These are phyloP conservation scores for Conoideocrella luteorostrata DNA, from an alignment of 2,329 filamentous ascomycete genomes.

Conservation along the genomic window DNA sequence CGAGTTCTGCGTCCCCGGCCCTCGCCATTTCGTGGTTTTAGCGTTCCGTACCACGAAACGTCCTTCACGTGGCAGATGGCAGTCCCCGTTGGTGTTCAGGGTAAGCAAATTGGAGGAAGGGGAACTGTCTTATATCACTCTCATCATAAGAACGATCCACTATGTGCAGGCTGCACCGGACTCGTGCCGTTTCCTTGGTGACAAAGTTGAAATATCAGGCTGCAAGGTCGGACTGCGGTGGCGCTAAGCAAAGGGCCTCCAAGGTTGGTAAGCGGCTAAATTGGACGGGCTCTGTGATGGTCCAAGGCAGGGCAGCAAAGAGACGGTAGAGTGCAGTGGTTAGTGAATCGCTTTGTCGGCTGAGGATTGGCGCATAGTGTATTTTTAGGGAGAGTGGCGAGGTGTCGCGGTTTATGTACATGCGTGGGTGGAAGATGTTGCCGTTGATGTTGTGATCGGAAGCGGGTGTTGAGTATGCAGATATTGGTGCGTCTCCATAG, in stretches of 20 bases:
- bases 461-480: too few species aligned
- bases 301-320: neutral
- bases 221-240: neutral
- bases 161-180: conserved; percentile 1
- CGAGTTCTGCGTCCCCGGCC: conserved; percentile 10
- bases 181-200: neutral
- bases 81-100: neutral
- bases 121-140: neutral
- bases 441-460: neutral
- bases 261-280: neutral
- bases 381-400: neutral
- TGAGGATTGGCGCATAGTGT: too few species aligned
- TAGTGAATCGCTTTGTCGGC: neutral
- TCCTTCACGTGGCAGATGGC: too few species aligned
- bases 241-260: neutral
- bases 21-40: conserved; percentile 11
- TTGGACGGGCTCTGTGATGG: neutral
- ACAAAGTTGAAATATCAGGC: conserved; percentile 1
- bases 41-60: neutral
- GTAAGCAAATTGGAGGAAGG: neutral
- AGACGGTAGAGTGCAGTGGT: neutral
- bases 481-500: too few species aligned
- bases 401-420: neutral
- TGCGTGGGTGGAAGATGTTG: neutral
- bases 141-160: neutral